Conservation (phyloP, 192 early-diverging fungal genomes). For the Chytriomyces confervae region DNA sequence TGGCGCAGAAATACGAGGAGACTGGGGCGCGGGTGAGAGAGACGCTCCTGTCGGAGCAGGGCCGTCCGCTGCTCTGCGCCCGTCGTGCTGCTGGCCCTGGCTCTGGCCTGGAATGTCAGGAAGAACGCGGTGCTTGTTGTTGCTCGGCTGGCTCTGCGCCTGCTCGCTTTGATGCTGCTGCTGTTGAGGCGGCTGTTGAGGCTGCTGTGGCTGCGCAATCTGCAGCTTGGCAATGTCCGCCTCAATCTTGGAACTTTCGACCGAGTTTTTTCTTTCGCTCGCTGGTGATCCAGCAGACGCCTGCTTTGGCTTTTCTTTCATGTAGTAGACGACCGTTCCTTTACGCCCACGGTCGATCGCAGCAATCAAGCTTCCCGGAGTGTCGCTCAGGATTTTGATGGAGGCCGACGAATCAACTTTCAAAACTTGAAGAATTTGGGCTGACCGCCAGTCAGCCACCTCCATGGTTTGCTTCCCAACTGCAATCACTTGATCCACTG, state of each 20-base stretch:
- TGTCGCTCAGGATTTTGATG: slow-evolving; percentile 38
- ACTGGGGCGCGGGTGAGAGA: too few species aligned
- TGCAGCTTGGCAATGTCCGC: slow-evolving; percentile 8
- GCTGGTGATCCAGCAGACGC: neutral
- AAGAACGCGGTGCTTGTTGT: slow-evolving; percentile 12
- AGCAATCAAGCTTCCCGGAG: slow-evolving; percentile 39
- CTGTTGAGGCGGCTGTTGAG: neutral
- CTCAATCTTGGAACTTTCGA: neutral
- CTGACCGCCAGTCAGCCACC: slow-evolving; percentile 60
- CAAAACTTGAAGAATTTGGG: slow-evolving; percentile 48
- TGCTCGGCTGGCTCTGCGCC: neutral
- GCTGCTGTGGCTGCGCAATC: neutral
- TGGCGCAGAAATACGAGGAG: too few species aligned
- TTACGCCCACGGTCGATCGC: slow-evolving; percentile 48
- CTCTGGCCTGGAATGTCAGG: neutral
- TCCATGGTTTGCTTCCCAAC: slow-evolving; percentile 52
- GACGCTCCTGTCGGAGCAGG: neutral
- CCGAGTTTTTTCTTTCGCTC: neutral
- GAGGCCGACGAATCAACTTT: slow-evolving; percentile 37
- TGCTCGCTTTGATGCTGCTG: neutral
- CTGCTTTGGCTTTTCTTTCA: slow-evolving; percentile 45
- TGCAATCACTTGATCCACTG: slow-evolving; percentile 54
- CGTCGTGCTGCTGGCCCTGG: neutral
- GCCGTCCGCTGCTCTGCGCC: too few species aligned
- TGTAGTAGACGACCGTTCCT: slow-evolving; percentile 43